Percentiles rank a stretch among this genome's conserved stretches.
These are phyloP conservation scores for Tetradesmus obliquus DNA, from an alignment of 139 green algal genomes.

Conservation along the genomic window DNA sequence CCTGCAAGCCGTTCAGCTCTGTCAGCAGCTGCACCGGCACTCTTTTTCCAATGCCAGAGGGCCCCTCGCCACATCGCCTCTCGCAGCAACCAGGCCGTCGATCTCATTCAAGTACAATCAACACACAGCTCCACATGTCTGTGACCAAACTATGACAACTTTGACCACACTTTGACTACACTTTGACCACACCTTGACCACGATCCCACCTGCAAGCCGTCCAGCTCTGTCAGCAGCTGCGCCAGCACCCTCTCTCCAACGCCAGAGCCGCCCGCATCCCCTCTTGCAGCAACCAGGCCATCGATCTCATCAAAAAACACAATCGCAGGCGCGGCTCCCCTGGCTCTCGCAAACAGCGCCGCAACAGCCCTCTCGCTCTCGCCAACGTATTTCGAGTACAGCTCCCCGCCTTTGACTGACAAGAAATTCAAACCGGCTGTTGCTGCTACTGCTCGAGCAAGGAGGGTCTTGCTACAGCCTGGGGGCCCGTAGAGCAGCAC, in stretches of 20 bases:
- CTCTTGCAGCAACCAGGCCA: slow-evolving; percentile 60
- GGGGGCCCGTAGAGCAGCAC: slow-evolving; percentile 83
- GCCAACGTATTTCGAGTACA: slow-evolving; percentile 88
- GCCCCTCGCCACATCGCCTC: slow-evolving; percentile 40
- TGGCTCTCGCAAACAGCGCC: slow-evolving; percentile 75
- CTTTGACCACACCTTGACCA: too few species aligned
- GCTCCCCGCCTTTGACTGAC: slow-evolving; percentile 67
- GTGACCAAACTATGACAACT: too few species aligned
- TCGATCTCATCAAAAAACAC: slow-evolving; percentile 95
- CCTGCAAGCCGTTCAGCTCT: slow-evolving; percentile 92
- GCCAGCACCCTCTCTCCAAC: slow-evolving; percentile 70
- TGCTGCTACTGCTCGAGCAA: slow-evolving; percentile 80
- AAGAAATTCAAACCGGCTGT: slow-evolving; percentile 82
- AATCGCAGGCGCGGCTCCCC: slow-evolving; percentile 78
- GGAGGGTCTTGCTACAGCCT: slow-evolving; percentile 90
- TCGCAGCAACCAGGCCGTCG: slow-evolving; percentile 70
- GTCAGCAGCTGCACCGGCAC: slow-evolving; percentile 91
- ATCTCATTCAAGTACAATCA: slow-evolving; percentile 95
- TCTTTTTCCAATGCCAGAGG: slow-evolving; percentile 40
- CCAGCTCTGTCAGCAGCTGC: slow-evolving; percentile 94
- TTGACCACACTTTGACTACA: too few species aligned
- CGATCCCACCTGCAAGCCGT: slow-evolving; percentile 77
- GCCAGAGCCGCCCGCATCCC: slow-evolving; percentile 43
- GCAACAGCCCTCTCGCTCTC: slow-evolving; percentile 84
- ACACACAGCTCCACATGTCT: too few species aligned